A percentile compares a stretch with the other conserved stretches of the same genome.
Evolutionary conservation across 2,329 filamentous ascomycete genomes (phyloP).

Genomic region (Nemania sp.): DNA sequence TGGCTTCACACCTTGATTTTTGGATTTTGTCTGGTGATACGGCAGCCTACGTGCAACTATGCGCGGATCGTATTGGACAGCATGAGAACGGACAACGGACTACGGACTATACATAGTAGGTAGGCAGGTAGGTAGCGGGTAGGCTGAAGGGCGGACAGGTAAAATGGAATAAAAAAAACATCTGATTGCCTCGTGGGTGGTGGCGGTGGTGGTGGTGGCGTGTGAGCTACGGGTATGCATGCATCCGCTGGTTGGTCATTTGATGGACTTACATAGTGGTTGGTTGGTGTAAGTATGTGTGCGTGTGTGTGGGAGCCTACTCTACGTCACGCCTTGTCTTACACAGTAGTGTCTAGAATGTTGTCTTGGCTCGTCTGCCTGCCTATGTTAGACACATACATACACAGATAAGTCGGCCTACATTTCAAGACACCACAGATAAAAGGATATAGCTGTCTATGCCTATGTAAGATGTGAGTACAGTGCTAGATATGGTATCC

Average conservation of each 20-base stretch:
- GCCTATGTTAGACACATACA: background rate
- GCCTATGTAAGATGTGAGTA: background rate
- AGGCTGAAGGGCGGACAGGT: background rate
- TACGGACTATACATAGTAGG: background rate
- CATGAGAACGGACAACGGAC: background rate
- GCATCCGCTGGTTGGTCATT: conserved; percentile 29
- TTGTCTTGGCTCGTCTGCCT: conserved; percentile 1
- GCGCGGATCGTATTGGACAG: conserved; percentile 19
- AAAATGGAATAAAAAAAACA: background rate
- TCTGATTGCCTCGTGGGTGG: conserved; percentile 9
- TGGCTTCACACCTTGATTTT: background rate
- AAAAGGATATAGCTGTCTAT: no score
- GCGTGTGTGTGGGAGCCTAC: conserved; percentile 14
- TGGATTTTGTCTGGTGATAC: conserved; percentile 25
- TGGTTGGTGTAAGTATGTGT: background rate
- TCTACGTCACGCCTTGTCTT: no score
- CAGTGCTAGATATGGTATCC: background rate
- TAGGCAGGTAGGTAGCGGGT: background rate
- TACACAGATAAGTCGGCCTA: background rate
- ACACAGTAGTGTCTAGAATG: no score
- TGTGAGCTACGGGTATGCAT: conserved; percentile 11
- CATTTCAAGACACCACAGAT: conserved; percentile 7
- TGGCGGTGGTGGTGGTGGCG: conserved; percentile 6
- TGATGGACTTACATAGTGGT: conserved; percentile 3
- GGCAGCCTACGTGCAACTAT: conserved; percentile 9